A percentile compares a stretch with the other conserved stretches of the same genome.
Conservation (phyloP, 1,139 yeast genomes). For the Torulaspora globosa region DNA sequence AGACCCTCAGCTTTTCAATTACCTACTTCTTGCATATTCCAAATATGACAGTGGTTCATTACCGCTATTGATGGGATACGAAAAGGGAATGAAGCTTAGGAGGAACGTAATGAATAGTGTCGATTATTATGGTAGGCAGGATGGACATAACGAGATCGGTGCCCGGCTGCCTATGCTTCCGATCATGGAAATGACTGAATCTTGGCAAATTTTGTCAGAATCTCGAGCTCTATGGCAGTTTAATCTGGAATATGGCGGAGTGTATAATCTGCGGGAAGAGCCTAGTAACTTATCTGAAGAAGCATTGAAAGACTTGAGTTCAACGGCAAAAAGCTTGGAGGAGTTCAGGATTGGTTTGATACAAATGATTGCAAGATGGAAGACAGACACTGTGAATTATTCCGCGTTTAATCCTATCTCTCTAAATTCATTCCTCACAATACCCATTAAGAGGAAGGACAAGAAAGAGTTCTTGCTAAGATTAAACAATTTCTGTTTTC, state of each 20-base stretch:
- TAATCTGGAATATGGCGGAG: slow-evolving; percentile 30
- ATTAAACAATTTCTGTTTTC: slow-evolving; percentile 29
- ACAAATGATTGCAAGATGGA: slow-evolving; percentile 22
- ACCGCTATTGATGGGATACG: slow-evolving; percentile 44
- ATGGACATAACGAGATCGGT: slow-evolving; percentile 29
- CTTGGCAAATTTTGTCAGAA: slow-evolving; percentile 58
- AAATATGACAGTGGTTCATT: slow-evolving; percentile 38
- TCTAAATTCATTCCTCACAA: slow-evolving; percentile 27
- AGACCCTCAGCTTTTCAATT: slow-evolving; percentile 48
- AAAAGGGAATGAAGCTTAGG: slow-evolving; percentile 48
- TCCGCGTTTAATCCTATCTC: slow-evolving; percentile 23
- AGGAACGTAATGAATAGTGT: slow-evolving; percentile 42
- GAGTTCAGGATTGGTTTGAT: slow-evolving; percentile 24
- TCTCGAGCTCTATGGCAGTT: slow-evolving; percentile 68
- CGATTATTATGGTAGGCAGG: slow-evolving; percentile 32
- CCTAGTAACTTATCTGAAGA: slow-evolving; percentile 11
- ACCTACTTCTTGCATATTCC: slow-evolving; percentile 55
- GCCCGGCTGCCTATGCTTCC: slow-evolving; percentile 67
- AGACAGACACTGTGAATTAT: slow-evolving; percentile 19
- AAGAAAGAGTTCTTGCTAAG: slow-evolving; percentile 29
- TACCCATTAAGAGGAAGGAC: slow-evolving; percentile 28
- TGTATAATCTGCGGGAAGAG: slow-evolving; percentile 11
- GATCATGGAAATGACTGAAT: slow-evolving; percentile 40
- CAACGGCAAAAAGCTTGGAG: slow-evolving; percentile 9
- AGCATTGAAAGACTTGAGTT: slow-evolving; percentile 6